Percentiles rank a stretch among this genome's conserved stretches.
These are phyloP conservation scores for Amphicarpaea edgeworthii DNA, from an alignment of 306 rosid genomes.

Conservation along the genomic window DNA sequence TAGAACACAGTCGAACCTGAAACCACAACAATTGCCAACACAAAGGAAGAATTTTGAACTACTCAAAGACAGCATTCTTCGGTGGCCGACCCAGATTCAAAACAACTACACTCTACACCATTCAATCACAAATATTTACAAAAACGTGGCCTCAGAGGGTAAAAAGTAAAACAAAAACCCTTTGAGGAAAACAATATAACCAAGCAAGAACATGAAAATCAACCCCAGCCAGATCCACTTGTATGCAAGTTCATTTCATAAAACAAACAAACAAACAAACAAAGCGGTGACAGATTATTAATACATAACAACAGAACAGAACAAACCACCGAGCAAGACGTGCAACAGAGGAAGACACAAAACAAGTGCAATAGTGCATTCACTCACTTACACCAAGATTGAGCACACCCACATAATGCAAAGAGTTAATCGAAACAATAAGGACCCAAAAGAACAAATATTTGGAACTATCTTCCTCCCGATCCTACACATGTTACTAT, in stretches of 20 bases:
- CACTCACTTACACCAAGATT: constrained; percentile 26
- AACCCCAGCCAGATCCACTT: constrained; percentile 57
- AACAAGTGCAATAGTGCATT: constrained; percentile 39
- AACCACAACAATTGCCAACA: constrained; percentile 6
- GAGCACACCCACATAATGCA: constrained; percentile 41
- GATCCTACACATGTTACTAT: constrained; percentile 9
- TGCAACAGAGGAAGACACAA: constrained; percentile 37
- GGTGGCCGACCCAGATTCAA: constrained; percentile 14
- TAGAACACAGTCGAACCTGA: neutral
- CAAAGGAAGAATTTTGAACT: constrained; percentile 30
- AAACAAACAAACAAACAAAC: constrained; percentile 25
- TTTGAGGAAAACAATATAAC: constrained; percentile 17
- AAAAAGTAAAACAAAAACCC: neutral
- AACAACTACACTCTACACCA: constrained; percentile 17
- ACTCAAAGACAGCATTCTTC: constrained; percentile 14
- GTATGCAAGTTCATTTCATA: constrained; percentile 32
- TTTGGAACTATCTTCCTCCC: constrained; percentile 33
- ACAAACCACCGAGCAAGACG: constrained; percentile 25
- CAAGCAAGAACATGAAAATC: constrained; percentile 38
- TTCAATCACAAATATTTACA: neutral
- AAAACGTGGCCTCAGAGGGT: neutral
- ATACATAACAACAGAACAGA: neutral
- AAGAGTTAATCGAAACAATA: constrained; percentile 45
- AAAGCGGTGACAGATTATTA: constrained; percentile 18
- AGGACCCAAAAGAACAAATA: constrained; percentile 44